Base-by-base conservation (phyloP, 257 asterid species). In the Primulina huaijiensis region DNA sequence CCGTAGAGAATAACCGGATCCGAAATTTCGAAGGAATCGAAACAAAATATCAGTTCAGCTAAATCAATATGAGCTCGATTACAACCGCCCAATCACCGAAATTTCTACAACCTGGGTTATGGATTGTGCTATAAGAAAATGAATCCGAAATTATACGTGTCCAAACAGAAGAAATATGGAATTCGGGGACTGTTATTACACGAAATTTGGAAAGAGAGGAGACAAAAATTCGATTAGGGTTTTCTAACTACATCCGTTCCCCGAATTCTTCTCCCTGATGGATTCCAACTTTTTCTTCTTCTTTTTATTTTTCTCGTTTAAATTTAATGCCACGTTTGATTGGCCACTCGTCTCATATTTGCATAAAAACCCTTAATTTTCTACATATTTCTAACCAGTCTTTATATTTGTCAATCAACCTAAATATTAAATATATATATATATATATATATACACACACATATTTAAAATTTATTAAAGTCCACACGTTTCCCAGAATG, bases 161-260 rank as follows among this genome's bases (percentile, higher is more conserved):
- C 71, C 67, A 64, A 67, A 59, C 12, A 69, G 63, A 50, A 5
- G 53, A 46, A 77, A 75, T 73, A 72, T 29, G 69, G 67, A 72
- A 53, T 8, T 29, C 21, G 12, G 69, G 40, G 5, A 60, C 53
- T 70, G 77, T 23, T 62, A 60, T 43, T 70, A 64, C 79, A 62
- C 11, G 72, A 52, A 66, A 53, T 73, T 40, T 67, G 29, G 80
- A 75, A 71, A 78, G 75, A 65, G 73, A 66, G 71, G 64, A 62
- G 57, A 78, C 80, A 43, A 34, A 58, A 69, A 55, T 69, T 75
- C 21, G 74, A 67, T 69, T 72, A 81, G 86, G 86, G 86, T 81
- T 81, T 40, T 78, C 79, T 67, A 76, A 76, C 57, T 38, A 43
- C 55, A 43, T 43, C 55, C 55, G 55, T 43, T 14, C 7, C 55